Percentiles rank a stretch among this genome's conserved stretches.
These are phyloP conservation scores for Paramecium sonneborni DNA, from an alignment of 73 alveolate genomes.

Conservation along the genomic window DNA sequence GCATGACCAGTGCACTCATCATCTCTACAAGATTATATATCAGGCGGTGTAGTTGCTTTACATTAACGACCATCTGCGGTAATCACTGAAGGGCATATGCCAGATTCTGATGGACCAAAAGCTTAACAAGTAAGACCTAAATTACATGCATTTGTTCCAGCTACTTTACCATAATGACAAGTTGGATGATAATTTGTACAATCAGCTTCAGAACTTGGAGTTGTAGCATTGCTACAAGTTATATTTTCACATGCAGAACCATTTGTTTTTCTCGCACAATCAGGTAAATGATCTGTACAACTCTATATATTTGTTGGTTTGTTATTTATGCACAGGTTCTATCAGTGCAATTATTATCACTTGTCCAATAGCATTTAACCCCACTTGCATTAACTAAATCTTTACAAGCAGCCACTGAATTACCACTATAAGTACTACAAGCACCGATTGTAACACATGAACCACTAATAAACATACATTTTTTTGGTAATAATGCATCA, in stretches of 20 bases:
- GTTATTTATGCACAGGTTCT: conserved; percentile 18
- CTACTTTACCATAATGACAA: neutral
- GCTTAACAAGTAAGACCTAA: neutral
- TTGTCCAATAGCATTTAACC: neutral
- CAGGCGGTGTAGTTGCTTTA: neutral
- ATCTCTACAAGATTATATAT: neutral
- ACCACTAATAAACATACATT: neutral
- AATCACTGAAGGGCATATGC: neutral
- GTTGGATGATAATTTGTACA: neutral
- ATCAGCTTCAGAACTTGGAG: neutral
- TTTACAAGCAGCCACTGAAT: neutral
- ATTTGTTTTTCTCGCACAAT: neutral
- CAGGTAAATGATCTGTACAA: neutral
- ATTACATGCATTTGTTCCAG: neutral
- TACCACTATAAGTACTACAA: neutral
- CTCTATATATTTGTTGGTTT: neutral
- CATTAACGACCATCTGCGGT: neutral
- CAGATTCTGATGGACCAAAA: neutral
- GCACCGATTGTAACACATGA: neutral
- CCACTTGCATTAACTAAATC: neutral
- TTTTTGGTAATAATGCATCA: neutral
- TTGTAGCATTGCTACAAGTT: neutral
- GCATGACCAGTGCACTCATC: neutral
- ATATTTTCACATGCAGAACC: neutral
- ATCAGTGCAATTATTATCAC: neutral